Evolutionary conservation across 768 basidiomycete genomes (phyloP), one percentile per base, ranked within the genome.

Genomic region (Suillus decipiens): DNA sequence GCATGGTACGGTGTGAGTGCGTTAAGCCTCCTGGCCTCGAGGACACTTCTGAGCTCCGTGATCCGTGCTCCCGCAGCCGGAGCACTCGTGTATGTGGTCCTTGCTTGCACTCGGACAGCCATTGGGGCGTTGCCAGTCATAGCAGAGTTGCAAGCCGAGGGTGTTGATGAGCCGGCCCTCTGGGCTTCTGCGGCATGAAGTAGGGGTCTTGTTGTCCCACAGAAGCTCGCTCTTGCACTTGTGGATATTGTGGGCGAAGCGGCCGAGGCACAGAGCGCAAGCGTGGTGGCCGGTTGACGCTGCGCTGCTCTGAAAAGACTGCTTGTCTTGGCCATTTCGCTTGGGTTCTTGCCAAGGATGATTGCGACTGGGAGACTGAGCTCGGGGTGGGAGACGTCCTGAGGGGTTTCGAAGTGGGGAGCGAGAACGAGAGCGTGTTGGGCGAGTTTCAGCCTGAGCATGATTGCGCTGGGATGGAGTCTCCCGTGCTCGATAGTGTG

Each of bases 51-150:
- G 63, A 64, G 63, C 50, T 28, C 63, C 59, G 5, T 64, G 63
- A 11, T 47, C 33, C 31, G 60, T 14, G 1, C 60, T 51, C 31
- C 78, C 76, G 58, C 81, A 81, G 2, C 81, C 80, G 0, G 80
- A 80, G 70, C 81, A 83, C 17, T 73, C 61, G 70, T 82, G 81
- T n/a, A 61, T 55, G 34, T 66, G 41, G 48, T 43, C 42, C 5
- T 43, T 43, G 42, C 42, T 4, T 1, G 19, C 5, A 3, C 19
- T 43, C 0, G 19, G 0, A 3, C 42, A 43, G 0, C 42, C 19
- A 4, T 43, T 43, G 0, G 42, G 19, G 9, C 4, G 9, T 1
- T 43, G 42, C 42, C 42, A 43, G 19, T 43, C 42, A 1, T 43
- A 43, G 19, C 42, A 43, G 0, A 43, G 42, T 19, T 43, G 42